Conservation (phyloP, 495 filamentous ascomycete species). For the Viridothelium virens region DNA sequence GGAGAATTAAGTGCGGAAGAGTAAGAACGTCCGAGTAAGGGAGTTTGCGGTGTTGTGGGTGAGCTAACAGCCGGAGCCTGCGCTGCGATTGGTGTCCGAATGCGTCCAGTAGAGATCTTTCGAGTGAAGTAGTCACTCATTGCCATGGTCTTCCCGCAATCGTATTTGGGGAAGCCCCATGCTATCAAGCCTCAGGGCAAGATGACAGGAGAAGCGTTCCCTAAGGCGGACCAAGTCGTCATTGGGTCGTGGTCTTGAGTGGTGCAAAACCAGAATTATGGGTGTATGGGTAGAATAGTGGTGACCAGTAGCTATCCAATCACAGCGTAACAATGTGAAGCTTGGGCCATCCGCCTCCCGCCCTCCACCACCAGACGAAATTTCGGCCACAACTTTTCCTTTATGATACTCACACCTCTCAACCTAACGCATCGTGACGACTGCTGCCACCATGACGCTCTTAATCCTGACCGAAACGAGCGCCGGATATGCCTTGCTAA, state of each 20-base stretch:
- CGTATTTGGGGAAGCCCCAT: background rate
- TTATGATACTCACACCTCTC: background rate
- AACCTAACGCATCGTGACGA: background rate
- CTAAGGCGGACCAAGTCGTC: too few species aligned
- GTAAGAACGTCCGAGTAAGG: slow-evolving; percentile 43
- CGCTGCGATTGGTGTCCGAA: background rate
- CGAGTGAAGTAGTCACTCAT: slow-evolving; percentile 21
- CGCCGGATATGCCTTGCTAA: slow-evolving; percentile 95
- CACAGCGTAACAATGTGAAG: background rate
- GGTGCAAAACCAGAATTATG: background rate
- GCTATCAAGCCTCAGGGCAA: background rate
- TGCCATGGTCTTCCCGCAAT: background rate
- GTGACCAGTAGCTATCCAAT: background rate
- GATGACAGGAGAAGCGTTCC: too few species aligned
- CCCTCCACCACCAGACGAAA: background rate
- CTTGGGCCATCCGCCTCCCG: background rate
- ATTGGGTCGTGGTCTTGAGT: background rate
- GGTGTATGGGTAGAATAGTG: background rate
- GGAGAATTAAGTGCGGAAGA: slow-evolving; percentile 64
- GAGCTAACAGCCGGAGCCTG: slow-evolving; percentile 5
- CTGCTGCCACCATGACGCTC: slow-evolving; percentile 27
- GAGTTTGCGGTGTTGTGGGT: slow-evolving; percentile 48
- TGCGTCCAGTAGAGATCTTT: background rate
- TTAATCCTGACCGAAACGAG: slow-evolving; percentile 73
- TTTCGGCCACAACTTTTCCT: slow-evolving; percentile 2